A percentile compares a stretch with the other conserved stretches of the same genome.
Evolutionary conservation across 441 rosid species (phyloP).

Genomic region (Geranium incanum): DNA sequence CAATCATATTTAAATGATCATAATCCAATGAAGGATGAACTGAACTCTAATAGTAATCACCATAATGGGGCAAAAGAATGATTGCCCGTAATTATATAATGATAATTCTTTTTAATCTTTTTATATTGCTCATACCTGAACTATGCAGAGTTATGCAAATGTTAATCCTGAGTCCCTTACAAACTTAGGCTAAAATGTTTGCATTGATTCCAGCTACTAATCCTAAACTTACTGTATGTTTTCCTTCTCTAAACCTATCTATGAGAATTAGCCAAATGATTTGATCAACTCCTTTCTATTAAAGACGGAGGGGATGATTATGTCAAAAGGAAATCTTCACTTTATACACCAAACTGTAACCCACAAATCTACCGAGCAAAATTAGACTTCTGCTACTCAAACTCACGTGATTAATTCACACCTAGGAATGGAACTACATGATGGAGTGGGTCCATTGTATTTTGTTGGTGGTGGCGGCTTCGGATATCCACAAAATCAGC

Average conservation of each 20-base stretch:
- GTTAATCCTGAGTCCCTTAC: neutral
- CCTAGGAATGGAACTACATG: no score
- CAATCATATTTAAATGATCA: neutral
- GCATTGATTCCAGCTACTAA: neutral
- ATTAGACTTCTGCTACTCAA: neutral
- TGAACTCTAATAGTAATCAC: neutral
- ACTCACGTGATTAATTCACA: no score
- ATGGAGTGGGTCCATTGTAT: no score
- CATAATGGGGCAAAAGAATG: neutral
- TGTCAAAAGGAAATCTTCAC: neutral
- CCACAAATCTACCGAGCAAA: neutral
- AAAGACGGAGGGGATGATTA: neutral
- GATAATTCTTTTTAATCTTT: conserved; percentile 2
- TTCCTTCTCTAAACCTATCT: neutral
- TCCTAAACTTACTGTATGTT: neutral
- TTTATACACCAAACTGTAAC: no score
- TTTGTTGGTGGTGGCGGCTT: no score
- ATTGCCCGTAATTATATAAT: neutral
- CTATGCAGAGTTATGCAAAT: neutral
- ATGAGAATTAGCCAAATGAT: neutral
- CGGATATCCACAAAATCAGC: no score
- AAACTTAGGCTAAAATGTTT: neutral
- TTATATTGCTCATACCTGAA: neutral
- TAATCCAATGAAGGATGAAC: neutral
- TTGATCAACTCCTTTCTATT: neutral